A percentile compares a stretch with the other conserved stretches of the same genome.
These are phyloP conservation scores for Huntiella moniliformis DNA, from an alignment of 2,329 filamentous ascomycete species.

Conservation along the genomic window DNA sequence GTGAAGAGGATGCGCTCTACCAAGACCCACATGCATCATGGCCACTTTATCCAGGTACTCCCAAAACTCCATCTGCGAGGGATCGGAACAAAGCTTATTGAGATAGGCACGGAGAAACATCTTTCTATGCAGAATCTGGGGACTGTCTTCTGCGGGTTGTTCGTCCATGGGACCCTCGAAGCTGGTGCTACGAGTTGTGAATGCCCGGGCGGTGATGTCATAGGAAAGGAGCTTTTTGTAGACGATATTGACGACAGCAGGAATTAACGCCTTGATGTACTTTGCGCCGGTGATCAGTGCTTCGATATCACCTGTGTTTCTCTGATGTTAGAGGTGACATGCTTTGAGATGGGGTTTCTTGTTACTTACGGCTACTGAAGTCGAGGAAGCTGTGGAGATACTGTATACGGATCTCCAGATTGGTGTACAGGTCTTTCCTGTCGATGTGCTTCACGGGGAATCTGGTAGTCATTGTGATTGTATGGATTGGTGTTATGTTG, in stretches of 20 bases:
- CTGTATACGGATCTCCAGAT: conserved; percentile 47
- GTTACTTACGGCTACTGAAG: conserved; percentile 46
- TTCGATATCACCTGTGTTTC: conserved; percentile 41
- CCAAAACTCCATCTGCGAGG: conserved; percentile 61
- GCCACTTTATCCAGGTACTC: conserved; percentile 71
- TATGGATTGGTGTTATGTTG: not conserved
- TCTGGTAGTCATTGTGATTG: conserved; percentile 16
- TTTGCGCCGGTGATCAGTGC: conserved; percentile 50
- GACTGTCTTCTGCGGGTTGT: conserved; percentile 45
- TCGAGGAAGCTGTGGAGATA: conserved; percentile 63
- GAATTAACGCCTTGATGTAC: conserved; percentile 68
- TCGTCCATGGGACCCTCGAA: conserved; percentile 50
- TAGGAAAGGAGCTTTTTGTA: conserved; percentile 66
- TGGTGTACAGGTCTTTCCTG: conserved; percentile 52
- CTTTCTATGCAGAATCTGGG: conserved; percentile 59
- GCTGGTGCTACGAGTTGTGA: conserved; percentile 42
- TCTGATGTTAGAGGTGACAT: not conserved
- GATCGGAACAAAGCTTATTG: conserved; percentile 55
- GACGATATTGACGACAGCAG: conserved; percentile 66
- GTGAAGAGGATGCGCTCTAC: conserved; percentile 54
- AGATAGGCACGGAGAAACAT: conserved; percentile 63
- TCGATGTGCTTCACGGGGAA: conserved; percentile 40
- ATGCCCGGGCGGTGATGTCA: conserved; percentile 66
- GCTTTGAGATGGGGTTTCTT: not conserved
- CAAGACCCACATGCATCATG: conserved; percentile 64